Conservation (phyloP, 768 basidiomycete species). For the Mycena rosella region DNA sequence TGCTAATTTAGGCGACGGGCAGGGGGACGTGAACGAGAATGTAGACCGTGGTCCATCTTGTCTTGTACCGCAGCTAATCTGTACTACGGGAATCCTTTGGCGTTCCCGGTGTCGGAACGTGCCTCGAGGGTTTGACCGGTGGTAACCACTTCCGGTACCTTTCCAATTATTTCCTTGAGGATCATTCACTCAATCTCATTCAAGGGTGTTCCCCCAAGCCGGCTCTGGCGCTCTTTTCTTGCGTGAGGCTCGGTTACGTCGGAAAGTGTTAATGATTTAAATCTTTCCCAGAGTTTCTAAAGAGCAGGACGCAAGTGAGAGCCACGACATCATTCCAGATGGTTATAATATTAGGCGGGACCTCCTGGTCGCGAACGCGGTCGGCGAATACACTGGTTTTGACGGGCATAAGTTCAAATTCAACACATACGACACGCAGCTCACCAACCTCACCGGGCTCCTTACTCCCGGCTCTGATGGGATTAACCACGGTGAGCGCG, state of each 20-base stretch:
- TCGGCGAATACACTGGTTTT: slow-evolving; percentile 48
- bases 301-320: slow-evolving; percentile 51
- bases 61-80: no score
- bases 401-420: slow-evolving; percentile 17
- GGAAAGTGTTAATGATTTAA: neutral
- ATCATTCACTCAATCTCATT: slow-evolving; percentile 43
- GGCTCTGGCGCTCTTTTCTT: slow-evolving; percentile 58
- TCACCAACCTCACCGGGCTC: slow-evolving; percentile 53
- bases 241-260: slow-evolving; percentile 50
- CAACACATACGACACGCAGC: slow-evolving; percentile 51
- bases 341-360: slow-evolving; percentile 63
- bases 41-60: neutral
- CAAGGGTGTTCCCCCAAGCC: slow-evolving; percentile 60
- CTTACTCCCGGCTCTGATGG: slow-evolving; percentile 53
- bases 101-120: slow-evolving; percentile 52
- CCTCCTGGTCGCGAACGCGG: slow-evolving; percentile 48
- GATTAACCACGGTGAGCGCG: slow-evolving; percentile 59
- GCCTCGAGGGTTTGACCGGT: slow-evolving; percentile 58
- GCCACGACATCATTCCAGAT: slow-evolving; percentile 54
- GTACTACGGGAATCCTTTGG: slow-evolving; percentile 38
- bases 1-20: slow-evolving; percentile 63
- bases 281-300: slow-evolving; percentile 52
- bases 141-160: slow-evolving; percentile 52
- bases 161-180: slow-evolving; percentile 6
- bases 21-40: slow-evolving; percentile 41